Base-by-base conservation (phyloP, 192 early-diverging fungal species). In the Chytriomyces sp. region DNA sequence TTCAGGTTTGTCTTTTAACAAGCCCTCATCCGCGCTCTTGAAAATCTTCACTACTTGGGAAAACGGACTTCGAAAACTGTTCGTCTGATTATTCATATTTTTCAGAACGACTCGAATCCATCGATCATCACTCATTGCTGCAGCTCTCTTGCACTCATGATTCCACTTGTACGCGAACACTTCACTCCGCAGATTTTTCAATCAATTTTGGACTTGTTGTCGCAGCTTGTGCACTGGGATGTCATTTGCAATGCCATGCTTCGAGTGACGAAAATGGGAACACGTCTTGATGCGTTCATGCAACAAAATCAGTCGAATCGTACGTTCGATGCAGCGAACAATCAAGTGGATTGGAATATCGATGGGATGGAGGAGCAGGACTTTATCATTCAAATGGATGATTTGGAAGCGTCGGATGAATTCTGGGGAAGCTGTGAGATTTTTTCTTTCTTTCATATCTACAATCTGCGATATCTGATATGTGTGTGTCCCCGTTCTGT, bases 171-270 rank as follows among this genome's bases (percentile, higher is more conserved):
- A 7, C 73, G 73, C 10, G 28, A 9, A 20, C 6, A 11, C 8
- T 6, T 23, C 13, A 28, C 9, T 16, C 13, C 73, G 46, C 48
- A 16, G 10, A 65, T 10, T n/a, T 9, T 43, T 26, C 61, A 43
- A 57, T 57, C 53, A 20, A 13, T 57, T 47, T 47, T 78, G 47
- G 26, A 64, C 23, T 23, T 16, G 57, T 72, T 9, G 26, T 72
- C 43, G 7, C 50, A 20, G 61, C 46, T 16, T 5, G 28, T 78
- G 16, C 77, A 78, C 61, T 78, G 77, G 77, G 77, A 78, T 48
- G 69, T 78, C 8, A 11, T 78, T 10, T 24, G 6, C 6, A 50
- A 71, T 64, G 69, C 69, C 45, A 61, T 78, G 13, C 49, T 78
- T 26, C 20, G 62, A 6, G 77, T 72, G 24, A 69, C 71, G 10